Evolutionary conservation across 2,329 filamentous ascomycete species (phyloP).

Genomic region (Neobulgaria alba): DNA sequence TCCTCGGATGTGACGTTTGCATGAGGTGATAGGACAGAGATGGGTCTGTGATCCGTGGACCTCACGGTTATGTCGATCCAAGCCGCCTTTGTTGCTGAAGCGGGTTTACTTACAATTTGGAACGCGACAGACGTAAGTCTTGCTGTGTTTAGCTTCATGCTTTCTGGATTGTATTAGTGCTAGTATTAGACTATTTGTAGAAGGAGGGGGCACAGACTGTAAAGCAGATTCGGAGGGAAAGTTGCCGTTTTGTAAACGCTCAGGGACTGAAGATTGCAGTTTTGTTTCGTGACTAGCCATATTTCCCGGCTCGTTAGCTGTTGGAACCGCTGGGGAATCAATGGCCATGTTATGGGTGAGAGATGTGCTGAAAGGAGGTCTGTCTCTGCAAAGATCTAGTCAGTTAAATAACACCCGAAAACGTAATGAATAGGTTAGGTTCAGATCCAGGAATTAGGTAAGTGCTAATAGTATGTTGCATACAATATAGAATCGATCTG

Average conservation of each 20-base stretch:
- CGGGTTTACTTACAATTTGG: neutral
- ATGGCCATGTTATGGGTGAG: neutral
- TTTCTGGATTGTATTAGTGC: neutral
- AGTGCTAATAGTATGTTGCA: neutral
- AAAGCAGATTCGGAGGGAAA: neutral
- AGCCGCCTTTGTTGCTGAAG: constrained; percentile 12
- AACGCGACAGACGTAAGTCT: neutral
- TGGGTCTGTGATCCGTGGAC: constrained; percentile 10
- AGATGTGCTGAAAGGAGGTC: neutral
- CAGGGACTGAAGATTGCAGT: neutral
- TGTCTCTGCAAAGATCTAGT: neutral
- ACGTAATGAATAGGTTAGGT: neutral
- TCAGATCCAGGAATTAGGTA: neutral
- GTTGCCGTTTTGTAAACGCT: neutral
- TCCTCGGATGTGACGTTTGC: constrained; percentile 10
- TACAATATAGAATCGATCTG: neutral
- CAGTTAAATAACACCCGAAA: too few relatives aligned
- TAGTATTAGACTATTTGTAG: neutral
- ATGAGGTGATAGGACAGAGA: constrained; percentile 11
- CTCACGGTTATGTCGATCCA: constrained; percentile 13
- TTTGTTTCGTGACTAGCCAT: neutral
- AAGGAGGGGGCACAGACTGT: neutral
- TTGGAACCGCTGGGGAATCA: neutral
- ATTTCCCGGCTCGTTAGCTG: neutral
- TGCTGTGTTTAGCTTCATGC: neutral